Percentiles rank a stretch among this genome's conserved stretches.
These are phyloP conservation scores for Pseudopithomyces chartarum DNA, from an alignment of 2,329 filamentous ascomycete species.

Conservation along the genomic window DNA sequence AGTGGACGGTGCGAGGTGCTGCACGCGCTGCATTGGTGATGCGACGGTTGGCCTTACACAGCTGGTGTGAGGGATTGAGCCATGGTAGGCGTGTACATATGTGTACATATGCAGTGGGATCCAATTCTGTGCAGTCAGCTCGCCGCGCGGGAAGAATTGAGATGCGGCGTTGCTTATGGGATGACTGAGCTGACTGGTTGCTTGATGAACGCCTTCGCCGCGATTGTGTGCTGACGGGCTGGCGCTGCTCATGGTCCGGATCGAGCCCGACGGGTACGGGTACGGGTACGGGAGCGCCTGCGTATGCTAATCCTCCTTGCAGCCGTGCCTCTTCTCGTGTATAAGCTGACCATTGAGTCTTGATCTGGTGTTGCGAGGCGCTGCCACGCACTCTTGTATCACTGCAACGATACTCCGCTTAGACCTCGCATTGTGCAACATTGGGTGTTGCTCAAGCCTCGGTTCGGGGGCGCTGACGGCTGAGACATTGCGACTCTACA, in stretches of 20 bases:
- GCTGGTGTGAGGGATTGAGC: too few species aligned
- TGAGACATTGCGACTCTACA: too few species aligned
- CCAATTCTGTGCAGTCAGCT: too few species aligned
- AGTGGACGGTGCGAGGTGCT: too few species aligned
- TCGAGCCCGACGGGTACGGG: background rate
- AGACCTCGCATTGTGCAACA: too few species aligned
- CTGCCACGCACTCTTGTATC: background rate
- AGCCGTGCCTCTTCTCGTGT: background rate
- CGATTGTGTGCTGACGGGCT: background rate
- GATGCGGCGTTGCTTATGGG: constrained; percentile 2
- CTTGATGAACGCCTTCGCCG: background rate
- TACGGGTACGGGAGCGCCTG: background rate
- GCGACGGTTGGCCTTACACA: too few species aligned
- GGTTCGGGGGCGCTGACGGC: too few species aligned
- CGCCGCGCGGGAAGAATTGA: constrained; percentile 7
- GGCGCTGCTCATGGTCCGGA: background rate
- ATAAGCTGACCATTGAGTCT: background rate
- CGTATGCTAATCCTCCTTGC: background rate
- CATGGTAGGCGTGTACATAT: too few species aligned
- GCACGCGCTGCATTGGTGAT: too few species aligned
- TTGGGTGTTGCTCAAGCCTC: background rate
- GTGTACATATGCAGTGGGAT: too few species aligned
- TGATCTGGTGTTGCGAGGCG: background rate
- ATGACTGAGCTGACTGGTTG: background rate
- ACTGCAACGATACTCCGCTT: too few species aligned